Conservation (phyloP, 352 stramenopile genomes). For the Globisporangium carolinianum region DNA sequence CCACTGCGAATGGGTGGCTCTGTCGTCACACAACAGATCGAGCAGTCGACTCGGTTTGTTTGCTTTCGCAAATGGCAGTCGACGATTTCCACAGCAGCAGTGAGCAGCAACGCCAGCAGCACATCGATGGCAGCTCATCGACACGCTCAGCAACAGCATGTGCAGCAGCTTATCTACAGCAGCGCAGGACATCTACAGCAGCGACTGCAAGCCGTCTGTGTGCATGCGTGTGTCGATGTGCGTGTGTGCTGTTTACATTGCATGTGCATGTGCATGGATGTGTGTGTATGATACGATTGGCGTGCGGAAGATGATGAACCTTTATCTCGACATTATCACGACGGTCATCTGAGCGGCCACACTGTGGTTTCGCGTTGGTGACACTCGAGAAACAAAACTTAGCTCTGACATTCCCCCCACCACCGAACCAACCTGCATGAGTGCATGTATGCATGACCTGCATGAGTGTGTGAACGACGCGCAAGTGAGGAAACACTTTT, state of each 20-base stretch:
- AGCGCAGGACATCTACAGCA: background rate
- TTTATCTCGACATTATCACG: slow-evolving; percentile 87
- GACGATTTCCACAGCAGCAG: background rate
- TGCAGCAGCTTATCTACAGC: background rate
- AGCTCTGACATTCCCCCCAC: slow-evolving; percentile 63
- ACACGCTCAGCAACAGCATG: no score
- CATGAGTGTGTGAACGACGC: slow-evolving; percentile 10
- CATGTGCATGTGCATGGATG: slow-evolving; percentile 6
- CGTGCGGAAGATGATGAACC: slow-evolving; percentile 79
- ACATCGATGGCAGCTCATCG: background rate
- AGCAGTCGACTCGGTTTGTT: background rate
- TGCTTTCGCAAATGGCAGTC: background rate
- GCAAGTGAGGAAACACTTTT: slow-evolving; percentile 67
- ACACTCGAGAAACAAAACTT: slow-evolving; percentile 84
- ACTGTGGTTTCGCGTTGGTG: slow-evolving; percentile 45
- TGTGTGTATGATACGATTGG: slow-evolving; percentile 3
- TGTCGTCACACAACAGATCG: background rate
- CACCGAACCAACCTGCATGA: slow-evolving; percentile 11
- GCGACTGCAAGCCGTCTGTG: background rate
- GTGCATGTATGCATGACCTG: slow-evolving; percentile 7
- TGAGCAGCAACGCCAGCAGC: background rate
- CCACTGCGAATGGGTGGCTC: background rate
- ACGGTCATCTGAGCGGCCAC: slow-evolving; percentile 81
- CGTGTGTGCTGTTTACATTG: background rate
- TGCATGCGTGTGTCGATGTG: background rate